These are phyloP conservation scores for Hyphopichia buzzinii DNA, from an alignment of 1,139 yeast species.

Conservation along the genomic window DNA sequence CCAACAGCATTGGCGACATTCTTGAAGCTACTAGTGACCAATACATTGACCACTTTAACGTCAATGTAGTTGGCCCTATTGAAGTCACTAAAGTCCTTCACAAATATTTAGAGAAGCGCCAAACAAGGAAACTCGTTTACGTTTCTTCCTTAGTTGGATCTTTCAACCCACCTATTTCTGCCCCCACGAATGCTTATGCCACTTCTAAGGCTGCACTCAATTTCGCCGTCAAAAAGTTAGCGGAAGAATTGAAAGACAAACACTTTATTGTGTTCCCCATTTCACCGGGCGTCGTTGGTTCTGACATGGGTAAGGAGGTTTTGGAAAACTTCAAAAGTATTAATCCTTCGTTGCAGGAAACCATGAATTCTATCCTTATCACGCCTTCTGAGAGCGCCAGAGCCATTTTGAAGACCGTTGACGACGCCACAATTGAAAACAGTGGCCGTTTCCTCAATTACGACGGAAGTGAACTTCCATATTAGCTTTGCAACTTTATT, in stretches of 20 bases:
- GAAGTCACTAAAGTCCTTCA: slow-evolving; percentile 9
- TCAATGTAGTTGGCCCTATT: slow-evolving; percentile 10
- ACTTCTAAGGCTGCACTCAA: slow-evolving; percentile 1
- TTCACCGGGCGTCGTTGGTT: slow-evolving; percentile 32
- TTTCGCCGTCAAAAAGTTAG: slow-evolving; percentile 16
- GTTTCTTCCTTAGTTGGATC: slow-evolving; percentile 4
- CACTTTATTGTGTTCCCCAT: slow-evolving; percentile 22
- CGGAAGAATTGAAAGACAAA: slow-evolving; percentile 19
- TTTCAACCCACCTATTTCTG: background rate
- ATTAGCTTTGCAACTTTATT: no score
- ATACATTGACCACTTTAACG: slow-evolving; percentile 2
- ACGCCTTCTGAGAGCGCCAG: slow-evolving; percentile 7
- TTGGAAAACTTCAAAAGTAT: background rate
- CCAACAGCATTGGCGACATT: slow-evolving; percentile 6
- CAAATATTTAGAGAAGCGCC: slow-evolving; percentile 7
- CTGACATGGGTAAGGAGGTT: slow-evolving; percentile 18
- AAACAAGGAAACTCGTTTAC: slow-evolving; percentile 8
- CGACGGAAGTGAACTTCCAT: slow-evolving; percentile 6
- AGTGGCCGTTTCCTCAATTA: slow-evolving; percentile 5
- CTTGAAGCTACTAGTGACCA: background rate
- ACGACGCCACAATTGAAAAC: background rate
- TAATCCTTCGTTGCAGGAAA: background rate
- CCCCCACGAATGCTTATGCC: background rate
- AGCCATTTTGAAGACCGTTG: slow-evolving; percentile 1
- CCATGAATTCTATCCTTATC: background rate